Evolutionary conservation across 306 rosid species (phyloP).

Genomic region (Lablab purpureus): DNA sequence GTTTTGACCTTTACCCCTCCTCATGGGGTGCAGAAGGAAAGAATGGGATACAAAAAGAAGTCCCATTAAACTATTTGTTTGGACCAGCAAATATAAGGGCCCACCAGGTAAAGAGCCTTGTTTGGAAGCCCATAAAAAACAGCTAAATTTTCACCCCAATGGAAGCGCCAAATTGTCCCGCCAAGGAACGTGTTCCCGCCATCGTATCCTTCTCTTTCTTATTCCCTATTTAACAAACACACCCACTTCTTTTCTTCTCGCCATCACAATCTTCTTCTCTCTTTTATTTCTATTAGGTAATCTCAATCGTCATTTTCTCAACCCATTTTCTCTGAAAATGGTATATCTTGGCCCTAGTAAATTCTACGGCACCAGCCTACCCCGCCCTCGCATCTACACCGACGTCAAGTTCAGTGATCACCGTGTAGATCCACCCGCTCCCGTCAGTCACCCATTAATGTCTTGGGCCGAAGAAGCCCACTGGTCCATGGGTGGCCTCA

Average conservation of each 20-base stretch:
- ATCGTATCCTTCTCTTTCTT: background rate
- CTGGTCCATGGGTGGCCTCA: slow-evolving; percentile 97
- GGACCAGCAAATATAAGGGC: too few species aligned
- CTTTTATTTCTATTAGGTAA: too few species aligned
- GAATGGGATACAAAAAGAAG: too few species aligned
- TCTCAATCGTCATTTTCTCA: too few species aligned
- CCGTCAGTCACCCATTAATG: slow-evolving; percentile 67
- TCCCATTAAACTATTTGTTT: too few species aligned
- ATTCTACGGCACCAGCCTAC: slow-evolving; percentile 87
- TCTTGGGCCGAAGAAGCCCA: slow-evolving; percentile 90
- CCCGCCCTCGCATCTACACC: slow-evolving; percentile 84
- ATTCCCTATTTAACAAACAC: background rate
- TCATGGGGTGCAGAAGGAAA: too few species aligned
- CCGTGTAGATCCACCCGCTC: slow-evolving; percentile 72
- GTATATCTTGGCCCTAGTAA: slow-evolving; percentile 75
- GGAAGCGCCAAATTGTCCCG: slow-evolving; percentile 57
- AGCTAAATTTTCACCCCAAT: slow-evolving; percentile 20
- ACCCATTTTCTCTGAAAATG: slow-evolving; percentile 42
- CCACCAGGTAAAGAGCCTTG: too few species aligned
- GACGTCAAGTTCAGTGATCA: slow-evolving; percentile 69
- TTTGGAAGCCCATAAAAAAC: background rate
- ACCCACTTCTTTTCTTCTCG: background rate
- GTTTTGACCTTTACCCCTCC: too few species aligned
- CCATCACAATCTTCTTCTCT: too few species aligned
- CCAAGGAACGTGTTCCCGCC: slow-evolving; percentile 50